These are phyloP conservation scores for Populus hybrid DNA, from an alignment of 441 rosid genomes.

Conservation along the genomic window DNA sequence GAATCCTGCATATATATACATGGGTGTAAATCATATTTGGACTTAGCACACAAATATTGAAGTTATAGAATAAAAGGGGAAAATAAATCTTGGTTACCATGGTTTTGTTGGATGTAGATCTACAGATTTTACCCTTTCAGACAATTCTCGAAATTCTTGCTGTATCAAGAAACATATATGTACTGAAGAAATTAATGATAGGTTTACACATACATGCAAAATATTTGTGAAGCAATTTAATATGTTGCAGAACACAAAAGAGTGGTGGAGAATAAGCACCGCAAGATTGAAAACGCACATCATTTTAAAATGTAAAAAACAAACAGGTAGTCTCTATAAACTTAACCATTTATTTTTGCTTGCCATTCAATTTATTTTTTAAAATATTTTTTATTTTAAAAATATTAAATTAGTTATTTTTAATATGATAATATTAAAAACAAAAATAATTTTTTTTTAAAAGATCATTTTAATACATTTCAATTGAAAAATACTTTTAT, in stretches of 20 bases:
- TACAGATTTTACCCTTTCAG: slow-evolving; percentile 90
- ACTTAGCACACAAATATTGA: slow-evolving; percentile 3
- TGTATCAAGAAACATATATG: slow-evolving; percentile 30
- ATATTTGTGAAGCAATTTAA: not conserved
- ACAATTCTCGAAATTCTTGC: slow-evolving; percentile 70
- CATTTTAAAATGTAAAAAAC: too few species aligned
- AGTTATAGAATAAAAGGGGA: not conserved
- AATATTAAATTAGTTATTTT: too few species aligned
- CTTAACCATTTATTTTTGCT: too few species aligned
- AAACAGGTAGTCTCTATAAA: too few species aligned
- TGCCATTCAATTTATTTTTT: too few species aligned
- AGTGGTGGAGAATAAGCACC: not conserved
- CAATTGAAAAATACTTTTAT: too few species aligned
- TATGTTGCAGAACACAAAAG: too few species aligned
- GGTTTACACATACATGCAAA: too few species aligned
- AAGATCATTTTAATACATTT: too few species aligned
- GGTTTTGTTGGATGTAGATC: slow-evolving; percentile 91
- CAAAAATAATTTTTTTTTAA: too few species aligned
- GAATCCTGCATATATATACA: slow-evolving; percentile 45
- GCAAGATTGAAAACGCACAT: slow-evolving; percentile 1
- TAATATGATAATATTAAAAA: too few species aligned
- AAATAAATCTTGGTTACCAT: slow-evolving; percentile 51
- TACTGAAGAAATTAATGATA: not conserved
- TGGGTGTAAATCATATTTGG: not conserved
- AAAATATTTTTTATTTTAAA: too few species aligned